Evolutionary conservation across 345 rosid species (phyloP).

Genomic region (Turnera subulata): DNA sequence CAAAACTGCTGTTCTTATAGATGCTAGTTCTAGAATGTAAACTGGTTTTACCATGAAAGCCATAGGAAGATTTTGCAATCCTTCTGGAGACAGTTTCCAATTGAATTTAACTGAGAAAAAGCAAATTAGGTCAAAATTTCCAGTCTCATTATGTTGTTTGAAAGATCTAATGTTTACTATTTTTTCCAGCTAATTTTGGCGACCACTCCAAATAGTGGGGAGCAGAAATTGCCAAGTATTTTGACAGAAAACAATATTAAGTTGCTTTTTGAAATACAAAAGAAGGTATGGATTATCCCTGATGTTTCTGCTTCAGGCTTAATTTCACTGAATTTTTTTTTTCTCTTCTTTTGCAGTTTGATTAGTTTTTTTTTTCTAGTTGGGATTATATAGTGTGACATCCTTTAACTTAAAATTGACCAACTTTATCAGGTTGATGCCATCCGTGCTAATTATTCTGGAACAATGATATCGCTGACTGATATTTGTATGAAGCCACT

Average conservation of each 20-base stretch:
- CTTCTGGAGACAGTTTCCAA: no score
- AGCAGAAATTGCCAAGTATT: constrained; percentile 58
- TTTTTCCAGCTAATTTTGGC: constrained; percentile 75
- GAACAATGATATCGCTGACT: constrained; percentile 69
- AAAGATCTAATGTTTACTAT: constrained; percentile 18
- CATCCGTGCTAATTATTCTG: constrained; percentile 73
- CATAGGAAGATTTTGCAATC: neutral
- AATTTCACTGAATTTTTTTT: neutral
- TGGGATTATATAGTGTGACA: neutral
- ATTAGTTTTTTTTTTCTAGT: neutral
- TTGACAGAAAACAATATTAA: constrained; percentile 80
- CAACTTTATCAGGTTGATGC: constrained; percentile 67
- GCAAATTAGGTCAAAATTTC: neutral
- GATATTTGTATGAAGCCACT: constrained; percentile 98
- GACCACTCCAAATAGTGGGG: constrained; percentile 51
- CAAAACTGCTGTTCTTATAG: neutral
- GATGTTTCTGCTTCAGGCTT: neutral
- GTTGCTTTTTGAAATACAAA: constrained; percentile 88
- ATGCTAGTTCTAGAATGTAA: constrained; percentile 1
- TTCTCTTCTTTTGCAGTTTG: no score
- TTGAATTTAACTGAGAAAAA: no score
- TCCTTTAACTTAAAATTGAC: constrained; percentile 5
- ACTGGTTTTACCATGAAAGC: neutral
- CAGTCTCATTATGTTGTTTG: neutral
- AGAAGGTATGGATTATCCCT: constrained; percentile 52